Conservation (phyloP, 2,329 filamentous ascomycete species). For the Colletotrichum musae region DNA sequence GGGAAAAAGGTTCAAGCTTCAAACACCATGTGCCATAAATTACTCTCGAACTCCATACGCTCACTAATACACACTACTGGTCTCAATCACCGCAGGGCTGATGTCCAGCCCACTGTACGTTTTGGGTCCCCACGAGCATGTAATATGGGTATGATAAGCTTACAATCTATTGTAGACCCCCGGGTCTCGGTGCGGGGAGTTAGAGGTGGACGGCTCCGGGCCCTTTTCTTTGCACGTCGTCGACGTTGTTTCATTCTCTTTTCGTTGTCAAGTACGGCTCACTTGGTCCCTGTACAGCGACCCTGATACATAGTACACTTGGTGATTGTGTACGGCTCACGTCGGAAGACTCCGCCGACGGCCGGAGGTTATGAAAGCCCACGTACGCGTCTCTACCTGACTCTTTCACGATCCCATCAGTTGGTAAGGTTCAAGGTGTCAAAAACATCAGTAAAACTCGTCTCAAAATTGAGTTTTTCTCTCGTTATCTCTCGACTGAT, state of each 20-base stretch:
- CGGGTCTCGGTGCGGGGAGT: background rate
- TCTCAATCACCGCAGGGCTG: slow-evolving; percentile 32
- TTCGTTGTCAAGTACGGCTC: background rate
- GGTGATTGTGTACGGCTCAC: background rate
- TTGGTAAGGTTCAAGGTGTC: slow-evolving; percentile 27
- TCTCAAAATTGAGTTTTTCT: slow-evolving; percentile 28
- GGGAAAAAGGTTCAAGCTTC: slow-evolving; percentile 28
- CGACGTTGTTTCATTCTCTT: background rate
- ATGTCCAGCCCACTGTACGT: slow-evolving; percentile 14
- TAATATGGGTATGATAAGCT: slow-evolving; percentile 34
- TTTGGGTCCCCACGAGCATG: slow-evolving; percentile 17
- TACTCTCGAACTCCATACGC: background rate
- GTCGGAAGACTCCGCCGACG: background rate
- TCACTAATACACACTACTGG: background rate
- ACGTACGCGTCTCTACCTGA: slow-evolving; percentile 23
- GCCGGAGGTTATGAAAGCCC: slow-evolving; percentile 10
- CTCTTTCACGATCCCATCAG: slow-evolving; percentile 19
- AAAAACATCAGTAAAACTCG: slow-evolving; percentile 35
- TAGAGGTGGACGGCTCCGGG: background rate
- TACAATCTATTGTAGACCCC: slow-evolving; percentile 26
- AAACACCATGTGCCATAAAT: slow-evolving; percentile 33
- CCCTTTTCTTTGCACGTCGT: background rate
- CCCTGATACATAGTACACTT: no score
- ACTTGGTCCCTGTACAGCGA: no score
- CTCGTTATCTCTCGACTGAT: no score